These are phyloP conservation scores for Alternaria atra DNA, from an alignment of 2,329 filamentous ascomycete genomes.

Conservation along the genomic window DNA sequence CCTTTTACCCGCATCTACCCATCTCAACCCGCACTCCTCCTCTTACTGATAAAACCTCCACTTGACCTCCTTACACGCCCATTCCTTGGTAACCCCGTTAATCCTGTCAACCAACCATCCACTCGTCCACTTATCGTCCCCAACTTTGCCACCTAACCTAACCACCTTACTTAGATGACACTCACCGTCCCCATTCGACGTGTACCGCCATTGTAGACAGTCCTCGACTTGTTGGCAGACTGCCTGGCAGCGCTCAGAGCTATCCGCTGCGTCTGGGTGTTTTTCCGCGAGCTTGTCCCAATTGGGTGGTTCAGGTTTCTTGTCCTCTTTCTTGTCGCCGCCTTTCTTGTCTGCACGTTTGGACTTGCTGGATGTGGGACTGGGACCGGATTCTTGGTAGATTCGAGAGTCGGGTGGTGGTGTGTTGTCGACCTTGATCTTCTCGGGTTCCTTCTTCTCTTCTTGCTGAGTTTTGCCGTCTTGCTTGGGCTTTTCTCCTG, in stretches of 20 bases:
- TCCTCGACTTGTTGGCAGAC: conserved; percentile 40
- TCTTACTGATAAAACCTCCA: conserved; percentile 42
- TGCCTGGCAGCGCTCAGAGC: conserved; percentile 33
- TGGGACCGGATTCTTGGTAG: conserved; percentile 4
- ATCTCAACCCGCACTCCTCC: background rate
- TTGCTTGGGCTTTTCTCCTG: background rate
- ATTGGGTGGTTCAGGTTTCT: conserved; percentile 18
- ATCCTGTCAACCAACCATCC: conserved; percentile 51
- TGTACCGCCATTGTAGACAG: conserved; percentile 51
- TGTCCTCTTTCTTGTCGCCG: conserved; percentile 7
- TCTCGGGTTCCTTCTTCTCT: background rate
- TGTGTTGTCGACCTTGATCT: conserved; percentile 1
- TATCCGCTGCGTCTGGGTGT: conserved; percentile 36
- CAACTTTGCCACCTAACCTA: conserved; percentile 36
- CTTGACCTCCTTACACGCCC: conserved; percentile 39
- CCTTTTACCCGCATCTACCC: background rate
- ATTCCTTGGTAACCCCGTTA: conserved; percentile 24
- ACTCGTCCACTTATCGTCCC: conserved; percentile 39
- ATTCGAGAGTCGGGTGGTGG: conserved; percentile 2
- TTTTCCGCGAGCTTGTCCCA: conserved; percentile 28
- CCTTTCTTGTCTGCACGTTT: conserved; percentile 4
- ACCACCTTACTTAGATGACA: conserved; percentile 47
- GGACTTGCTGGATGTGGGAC: background rate
- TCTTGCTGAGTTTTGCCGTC: background rate
- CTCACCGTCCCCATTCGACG: conserved; percentile 34